Evolutionary conservation across 495 filamentous ascomycete species (phyloP), one percentile per base, ranked within the genome.

Genomic region (Schizothecium vesticola): DNA sequence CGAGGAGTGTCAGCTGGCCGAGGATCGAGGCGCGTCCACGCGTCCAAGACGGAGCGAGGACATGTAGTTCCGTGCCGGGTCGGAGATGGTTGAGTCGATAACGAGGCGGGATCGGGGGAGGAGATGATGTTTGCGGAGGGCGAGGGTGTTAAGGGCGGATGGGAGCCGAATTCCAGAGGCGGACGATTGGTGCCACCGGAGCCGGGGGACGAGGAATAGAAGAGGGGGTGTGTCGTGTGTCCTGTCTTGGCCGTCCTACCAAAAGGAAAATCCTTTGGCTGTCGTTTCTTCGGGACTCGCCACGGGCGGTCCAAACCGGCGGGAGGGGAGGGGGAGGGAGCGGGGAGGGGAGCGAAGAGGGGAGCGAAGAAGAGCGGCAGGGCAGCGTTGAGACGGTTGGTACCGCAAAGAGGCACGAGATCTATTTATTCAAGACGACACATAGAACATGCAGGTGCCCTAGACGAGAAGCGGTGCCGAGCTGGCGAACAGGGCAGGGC

Each of bases 341-440:
- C 33, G 33, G 33, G 33, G 23, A 28, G 70, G 63, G 62, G 57
- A n/a, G 55, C 28, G 51, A 59, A 23, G 33, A 21, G 62, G 64
- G 64, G 31, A 56, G 36, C 61, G 55, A 61, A 60, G 23, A 56
- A 56, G 65, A 61, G 59, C 57, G 70, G 61, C 55, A 67, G 67
- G 64, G 64, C 58, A 51, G 57, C 29, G 65, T 31, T 3, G 23
- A 61, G 23, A 33, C 23, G 58, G 67, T 58, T 65, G 59, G 67
- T 65, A 68, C 61, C 66, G 69, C 61, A 70, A 51, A 59, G 68
- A 67, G 63, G 70, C 64, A 64, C 57, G 31, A 64, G 68, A 67
- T 72, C 36, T 75, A 67, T 75, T 70, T 73, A 71, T 74, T 69
- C 65, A 65, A 70, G 33, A 65, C 68, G 16, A 67, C 43, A 61